Conservation (phyloP, 768 basidiomycete species). For the Sporobolomyces roseus region DNA sequence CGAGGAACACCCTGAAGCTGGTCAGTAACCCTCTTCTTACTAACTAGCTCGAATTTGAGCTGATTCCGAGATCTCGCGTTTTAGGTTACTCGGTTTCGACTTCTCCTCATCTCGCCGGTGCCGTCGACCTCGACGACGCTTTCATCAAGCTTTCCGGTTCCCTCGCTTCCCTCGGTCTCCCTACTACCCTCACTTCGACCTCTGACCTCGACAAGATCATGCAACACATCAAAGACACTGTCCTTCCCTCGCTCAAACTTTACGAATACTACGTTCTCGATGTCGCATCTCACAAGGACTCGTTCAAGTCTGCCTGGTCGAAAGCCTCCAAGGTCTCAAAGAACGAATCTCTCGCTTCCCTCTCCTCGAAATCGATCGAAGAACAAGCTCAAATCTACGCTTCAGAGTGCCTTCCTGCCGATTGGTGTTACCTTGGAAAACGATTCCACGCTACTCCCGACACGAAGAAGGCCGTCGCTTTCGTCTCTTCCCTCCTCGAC, state of each 20-base stretch:
- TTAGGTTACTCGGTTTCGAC: constrained; percentile 83
- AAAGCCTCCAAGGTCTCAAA: constrained; percentile 52
- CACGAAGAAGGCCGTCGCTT: constrained; percentile 63
- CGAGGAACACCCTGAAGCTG: constrained; percentile 88
- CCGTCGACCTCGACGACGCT: constrained; percentile 82
- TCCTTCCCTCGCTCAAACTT: constrained; percentile 62
- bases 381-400: constrained; percentile 52
- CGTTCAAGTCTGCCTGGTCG: constrained; percentile 58
- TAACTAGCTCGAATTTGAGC: background rate
- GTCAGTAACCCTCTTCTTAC: constrained; percentile 51
- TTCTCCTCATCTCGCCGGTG: constrained; percentile 86
- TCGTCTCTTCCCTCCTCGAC: constrained; percentile 65
- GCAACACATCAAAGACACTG: constrained; percentile 58
- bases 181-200: constrained; percentile 62
- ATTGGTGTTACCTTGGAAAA: constrained; percentile 38
- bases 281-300: constrained; percentile 60
- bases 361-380: constrained; percentile 57
- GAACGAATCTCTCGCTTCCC: constrained; percentile 56
- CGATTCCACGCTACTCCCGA: constrained; percentile 68
- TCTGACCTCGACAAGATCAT: constrained; percentile 68
- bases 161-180: constrained; percentile 65
- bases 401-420: constrained; percentile 22
- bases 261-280: constrained; percentile 97
- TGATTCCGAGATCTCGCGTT: background rate
- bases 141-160: constrained; percentile 73